phyloP scores from a whole-genome alignment of 768 basidiomycete genomes.

The Tylopilus felleus region DNA sequence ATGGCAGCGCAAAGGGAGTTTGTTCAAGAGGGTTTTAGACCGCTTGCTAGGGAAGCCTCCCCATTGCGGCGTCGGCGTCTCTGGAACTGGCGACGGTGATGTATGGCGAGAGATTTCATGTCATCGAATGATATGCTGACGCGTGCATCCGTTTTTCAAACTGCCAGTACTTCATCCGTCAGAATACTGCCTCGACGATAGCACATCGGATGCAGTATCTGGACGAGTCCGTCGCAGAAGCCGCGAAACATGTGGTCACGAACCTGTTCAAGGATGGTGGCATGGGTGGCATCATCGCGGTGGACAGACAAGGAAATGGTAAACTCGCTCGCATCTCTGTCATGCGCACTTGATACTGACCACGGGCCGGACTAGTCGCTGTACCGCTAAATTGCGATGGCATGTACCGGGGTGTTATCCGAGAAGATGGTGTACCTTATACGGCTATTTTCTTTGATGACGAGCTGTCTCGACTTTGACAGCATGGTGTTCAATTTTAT shows the following conservation, averaged over 20 bases:
- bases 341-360: neutral
- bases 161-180: slow-evolving; percentile 72
- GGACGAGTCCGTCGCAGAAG: slow-evolving; percentile 52
- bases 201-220: slow-evolving; percentile 63
- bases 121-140: slow-evolving; percentile 4
- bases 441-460: slow-evolving; percentile 81
- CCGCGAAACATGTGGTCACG: slow-evolving; percentile 53
- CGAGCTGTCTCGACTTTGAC: slow-evolving; percentile 29
- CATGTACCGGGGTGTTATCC: slow-evolving; percentile 80
- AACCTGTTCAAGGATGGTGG: slow-evolving; percentile 60
- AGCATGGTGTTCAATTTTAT: neutral
- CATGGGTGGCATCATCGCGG: slow-evolving; percentile 69
- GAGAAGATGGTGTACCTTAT: slow-evolving; percentile 62
- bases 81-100: slow-evolving; percentile 84
- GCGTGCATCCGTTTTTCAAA: neutral
- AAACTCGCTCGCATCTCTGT: slow-evolving; percentile 10
- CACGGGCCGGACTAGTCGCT: slow-evolving; percentile 44
- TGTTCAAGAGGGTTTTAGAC: slow-evolving; percentile 38
- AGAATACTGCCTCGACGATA: slow-evolving; percentile 61
- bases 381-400: slow-evolving; percentile 74
- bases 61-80: slow-evolving; percentile 61
- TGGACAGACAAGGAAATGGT: slow-evolving; percentile 73
- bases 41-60: slow-evolving; percentile 34
- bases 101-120: slow-evolving; percentile 38
- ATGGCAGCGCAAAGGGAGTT: slow-evolving; percentile 46